These are phyloP conservation scores for Candida sp. DNA, from an alignment of 1,139 yeast genomes.

Conservation along the genomic window DNA sequence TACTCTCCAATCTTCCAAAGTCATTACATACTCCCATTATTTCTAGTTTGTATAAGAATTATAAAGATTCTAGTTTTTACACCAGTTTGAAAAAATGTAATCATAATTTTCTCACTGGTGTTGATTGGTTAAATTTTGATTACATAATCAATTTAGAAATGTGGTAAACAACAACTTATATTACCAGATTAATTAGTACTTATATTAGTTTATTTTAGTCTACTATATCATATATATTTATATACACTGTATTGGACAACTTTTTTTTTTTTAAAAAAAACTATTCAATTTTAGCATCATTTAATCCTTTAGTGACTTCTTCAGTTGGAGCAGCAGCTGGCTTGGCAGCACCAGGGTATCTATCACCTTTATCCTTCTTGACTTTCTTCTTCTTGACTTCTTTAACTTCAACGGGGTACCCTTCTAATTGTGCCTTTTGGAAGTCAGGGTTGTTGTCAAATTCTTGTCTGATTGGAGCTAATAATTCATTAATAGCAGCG, in stretches of 20 bases:
- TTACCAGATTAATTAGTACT: too few relatives aligned
- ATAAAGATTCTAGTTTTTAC: too few relatives aligned
- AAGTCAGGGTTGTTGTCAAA: slow-evolving; percentile 63
- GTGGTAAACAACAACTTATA: too few relatives aligned
- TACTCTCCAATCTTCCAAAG: too few relatives aligned
- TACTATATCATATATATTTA: too few relatives aligned
- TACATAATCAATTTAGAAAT: slow-evolving; percentile 5
- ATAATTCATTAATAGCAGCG: slow-evolving; percentile 72
- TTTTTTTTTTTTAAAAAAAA: too few relatives aligned
- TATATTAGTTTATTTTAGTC: too few relatives aligned
- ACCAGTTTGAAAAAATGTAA: neutral
- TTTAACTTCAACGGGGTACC: slow-evolving; percentile 77
- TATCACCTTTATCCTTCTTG: slow-evolving; percentile 77
- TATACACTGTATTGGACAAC: too few relatives aligned
- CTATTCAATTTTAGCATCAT: neutral
- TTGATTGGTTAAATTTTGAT: slow-evolving; percentile 12
- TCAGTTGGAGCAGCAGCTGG: slow-evolving; percentile 11
- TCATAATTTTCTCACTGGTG: slow-evolving; percentile 10
- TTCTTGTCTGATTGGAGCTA: slow-evolving; percentile 82
- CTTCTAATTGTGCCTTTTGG: slow-evolving; percentile 69
- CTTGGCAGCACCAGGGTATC: slow-evolving; percentile 66
- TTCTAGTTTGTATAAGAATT: too few relatives aligned
- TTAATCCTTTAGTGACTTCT: slow-evolving; percentile 5
- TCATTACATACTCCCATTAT: too few relatives aligned
- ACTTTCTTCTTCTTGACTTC: slow-evolving; percentile 68